These are phyloP conservation scores for Dovyalis caffra DNA, from an alignment of 345 rosid species.

Conservation along the genomic window DNA sequence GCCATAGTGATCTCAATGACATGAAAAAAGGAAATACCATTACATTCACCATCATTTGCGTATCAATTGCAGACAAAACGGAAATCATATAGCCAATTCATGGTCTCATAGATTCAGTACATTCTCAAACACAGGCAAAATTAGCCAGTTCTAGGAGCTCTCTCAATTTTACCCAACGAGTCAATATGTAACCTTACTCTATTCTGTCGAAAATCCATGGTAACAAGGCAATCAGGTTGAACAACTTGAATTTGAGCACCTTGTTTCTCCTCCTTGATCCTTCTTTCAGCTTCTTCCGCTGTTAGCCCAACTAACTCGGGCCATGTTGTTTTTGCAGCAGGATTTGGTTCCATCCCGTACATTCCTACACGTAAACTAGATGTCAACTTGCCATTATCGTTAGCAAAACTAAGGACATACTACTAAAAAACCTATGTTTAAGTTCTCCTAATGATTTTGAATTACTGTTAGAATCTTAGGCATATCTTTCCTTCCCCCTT, in stretches of 20 bases:
- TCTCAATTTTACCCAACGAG: conserved; percentile 31
- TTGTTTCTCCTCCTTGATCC: conserved; percentile 45
- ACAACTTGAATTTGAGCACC: conserved; percentile 38
- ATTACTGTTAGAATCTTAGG: too few species aligned
- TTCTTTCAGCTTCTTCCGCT: conserved; percentile 46
- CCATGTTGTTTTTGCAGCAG: conserved; percentile 35
- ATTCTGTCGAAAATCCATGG: conserved; percentile 34
- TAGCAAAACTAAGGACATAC: too few species aligned
- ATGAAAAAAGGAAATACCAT: too few species aligned
- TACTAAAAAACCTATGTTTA: too few species aligned
- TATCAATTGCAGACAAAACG: neutral
- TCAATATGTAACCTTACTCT: conserved; percentile 46
- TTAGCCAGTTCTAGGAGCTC: conserved; percentile 40
- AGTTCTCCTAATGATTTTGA: too few species aligned
- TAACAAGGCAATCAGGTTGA: conserved; percentile 30
- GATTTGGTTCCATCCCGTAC: conserved; percentile 26
- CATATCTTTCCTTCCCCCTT: too few species aligned
- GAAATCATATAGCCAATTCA: too few species aligned
- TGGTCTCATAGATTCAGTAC: neutral
- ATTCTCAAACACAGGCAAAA: neutral
- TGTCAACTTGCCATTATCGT: neutral
- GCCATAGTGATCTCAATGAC: too few species aligned
- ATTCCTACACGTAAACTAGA: conserved; percentile 20
- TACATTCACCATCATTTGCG: neutral
- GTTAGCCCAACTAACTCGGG: conserved; percentile 50